Evolutionary conservation across 345 rosid genomes (phyloP).

Genomic region (thale cress (Arabidopsis thaliana)): DNA sequence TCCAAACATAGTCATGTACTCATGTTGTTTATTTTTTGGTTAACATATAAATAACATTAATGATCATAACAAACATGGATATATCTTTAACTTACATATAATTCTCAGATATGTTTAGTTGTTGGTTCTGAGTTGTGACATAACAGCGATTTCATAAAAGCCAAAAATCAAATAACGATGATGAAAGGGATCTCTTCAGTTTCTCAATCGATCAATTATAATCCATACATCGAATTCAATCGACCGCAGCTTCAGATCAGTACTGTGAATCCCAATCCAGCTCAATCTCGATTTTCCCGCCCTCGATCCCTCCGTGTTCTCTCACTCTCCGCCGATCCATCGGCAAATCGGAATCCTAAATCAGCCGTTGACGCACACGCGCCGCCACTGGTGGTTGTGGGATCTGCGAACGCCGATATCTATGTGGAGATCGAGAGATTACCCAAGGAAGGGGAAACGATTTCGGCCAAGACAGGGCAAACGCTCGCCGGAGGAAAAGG

Average conservation of each 20-base stretch:
- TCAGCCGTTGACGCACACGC: background rate
- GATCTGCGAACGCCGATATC: conserved; percentile 90
- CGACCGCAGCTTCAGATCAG: conserved; percentile 33
- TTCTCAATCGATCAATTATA: conserved; percentile 42
- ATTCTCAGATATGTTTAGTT: too few relatives aligned
- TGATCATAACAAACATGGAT: too few relatives aligned
- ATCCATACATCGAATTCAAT: conserved; percentile 25
- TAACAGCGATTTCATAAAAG: background rate
- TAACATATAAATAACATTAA: background rate
- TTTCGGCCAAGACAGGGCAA: conserved; percentile 76
- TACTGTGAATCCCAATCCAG: conserved; percentile 34
- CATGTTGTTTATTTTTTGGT: background rate
- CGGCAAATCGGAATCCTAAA: conserved; percentile 38
- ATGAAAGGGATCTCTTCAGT: conserved; percentile 51
- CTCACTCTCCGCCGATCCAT: conserved; percentile 47
- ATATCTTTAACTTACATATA: too few relatives aligned
- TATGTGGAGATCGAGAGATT: conserved; percentile 85
- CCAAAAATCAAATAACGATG: background rate
- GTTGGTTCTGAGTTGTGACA: too few relatives aligned
- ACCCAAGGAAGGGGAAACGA: conserved; percentile 79
- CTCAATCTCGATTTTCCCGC: conserved; percentile 29
- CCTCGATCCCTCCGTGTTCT: conserved; percentile 40
- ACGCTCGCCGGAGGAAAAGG: conserved; percentile 94
- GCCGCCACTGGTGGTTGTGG: conserved; percentile 82
- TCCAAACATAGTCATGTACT: background rate